phyloP scores from a whole-genome alignment of 169 alveolate species.

The Perkinsus chesapeaki region DNA sequence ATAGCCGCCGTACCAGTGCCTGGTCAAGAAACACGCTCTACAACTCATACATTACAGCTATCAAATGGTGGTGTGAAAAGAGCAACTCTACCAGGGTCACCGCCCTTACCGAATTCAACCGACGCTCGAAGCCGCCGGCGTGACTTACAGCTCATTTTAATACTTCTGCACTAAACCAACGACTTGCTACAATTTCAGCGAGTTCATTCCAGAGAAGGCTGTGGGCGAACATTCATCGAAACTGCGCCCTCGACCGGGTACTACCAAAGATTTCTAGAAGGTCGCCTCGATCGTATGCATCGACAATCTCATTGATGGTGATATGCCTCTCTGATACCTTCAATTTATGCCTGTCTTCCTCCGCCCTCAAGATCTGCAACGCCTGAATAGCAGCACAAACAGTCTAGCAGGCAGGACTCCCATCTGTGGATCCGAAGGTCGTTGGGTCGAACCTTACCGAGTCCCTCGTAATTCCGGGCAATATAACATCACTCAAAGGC shows the following conservation, averaged over 20 bases:
- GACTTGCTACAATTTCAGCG: too few species aligned
- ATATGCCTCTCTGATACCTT: not conserved
- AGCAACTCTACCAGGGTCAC: too few species aligned
- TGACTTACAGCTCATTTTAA: too few species aligned
- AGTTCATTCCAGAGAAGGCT: too few species aligned
- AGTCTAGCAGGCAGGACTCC: not conserved
- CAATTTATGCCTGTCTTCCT: not conserved
- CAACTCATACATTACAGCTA: too few species aligned
- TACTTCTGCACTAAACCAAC: too few species aligned
- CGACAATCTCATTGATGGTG: not conserved
- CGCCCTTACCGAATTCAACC: too few species aligned
- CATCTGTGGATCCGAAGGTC: not conserved
- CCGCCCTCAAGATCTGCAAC: not conserved
- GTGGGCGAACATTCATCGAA: too few species aligned
- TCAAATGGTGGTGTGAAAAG: too few species aligned
- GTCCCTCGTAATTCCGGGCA: not conserved
- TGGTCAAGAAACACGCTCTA: not conserved
- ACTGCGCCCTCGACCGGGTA: not conserved
- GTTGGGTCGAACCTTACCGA: not conserved
- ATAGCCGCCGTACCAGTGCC: not conserved
- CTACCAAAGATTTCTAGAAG: not conserved
- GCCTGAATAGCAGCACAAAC: not conserved
- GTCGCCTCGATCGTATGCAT: not conserved
- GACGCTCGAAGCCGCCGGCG: too few species aligned
- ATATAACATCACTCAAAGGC: not conserved